Base-by-base conservation (phyloP, 1,284 basidiomycete species). In the Tilletia horrida region DNA sequence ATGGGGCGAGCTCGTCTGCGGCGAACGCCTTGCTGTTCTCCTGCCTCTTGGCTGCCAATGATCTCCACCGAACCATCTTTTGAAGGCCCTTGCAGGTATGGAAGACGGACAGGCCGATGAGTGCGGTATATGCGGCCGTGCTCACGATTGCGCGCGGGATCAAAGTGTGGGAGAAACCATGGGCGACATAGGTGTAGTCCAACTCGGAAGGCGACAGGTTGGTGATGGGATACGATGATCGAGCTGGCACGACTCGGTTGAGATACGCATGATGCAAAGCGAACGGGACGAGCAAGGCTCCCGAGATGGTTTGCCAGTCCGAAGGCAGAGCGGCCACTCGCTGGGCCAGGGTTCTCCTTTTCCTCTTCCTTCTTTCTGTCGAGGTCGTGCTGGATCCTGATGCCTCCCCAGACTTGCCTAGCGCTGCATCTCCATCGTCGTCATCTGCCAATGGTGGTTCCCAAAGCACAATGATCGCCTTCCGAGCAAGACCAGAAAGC, bases 111-210 rank as follows among this genome's bases (percentile, higher is more conserved):
- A 59, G 55, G 8, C 55, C 31, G 55, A 59, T 59, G 25, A 59
- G 29, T 3, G 55, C 29, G 3, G 55, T 29, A 40, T 59, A 59
- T 18, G 29, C 13, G 27, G 9, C n/a, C 29, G 55, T 11, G 31
- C 55, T 59, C 27, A 59, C 18, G 9, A 40, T 7, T 8, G 55
- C 9, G 4, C 55, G 55, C 4, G 55, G 9, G 8, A 21, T 7
- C 8, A 9, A 3, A 9, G 9, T 27, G 9, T 25, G 13, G 18
- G 27, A 25, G 55, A 75, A 66, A 8, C 63, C 73, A 23, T 64
- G 62, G 9, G 71, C 63, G 13, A 81, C 78, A 65, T 75, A 77
- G n/a, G 71, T 65, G 66, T 76, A 72, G 35, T 80, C 79, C 2
- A 79, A 69, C 55, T 77, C 73, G 8, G 74, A 71, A 2, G 78